Evolutionary conservation across 2,329 filamentous ascomycete genomes (phyloP).

Genomic region (Trichoderma guizhouense): DNA sequence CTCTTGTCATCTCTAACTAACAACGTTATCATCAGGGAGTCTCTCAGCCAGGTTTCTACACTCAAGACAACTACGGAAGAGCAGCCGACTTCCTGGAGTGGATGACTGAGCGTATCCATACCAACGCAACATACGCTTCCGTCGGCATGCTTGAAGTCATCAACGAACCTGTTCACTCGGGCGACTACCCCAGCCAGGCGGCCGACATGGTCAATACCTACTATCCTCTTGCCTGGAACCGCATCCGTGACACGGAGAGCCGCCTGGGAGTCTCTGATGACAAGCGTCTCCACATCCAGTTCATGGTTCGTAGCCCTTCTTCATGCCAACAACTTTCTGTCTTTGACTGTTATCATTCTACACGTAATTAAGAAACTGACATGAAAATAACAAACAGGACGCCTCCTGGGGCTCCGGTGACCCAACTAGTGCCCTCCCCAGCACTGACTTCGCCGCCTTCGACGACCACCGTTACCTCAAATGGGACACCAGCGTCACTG

Average conservation of each 20-base stretch:
- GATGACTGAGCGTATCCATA: neutral
- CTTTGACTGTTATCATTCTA: too few relatives aligned
- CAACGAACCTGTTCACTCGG: slow-evolving; percentile 42
- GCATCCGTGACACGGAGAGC: slow-evolving; percentile 48
- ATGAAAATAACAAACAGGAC: slow-evolving; percentile 26
- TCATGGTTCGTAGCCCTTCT: slow-evolving; percentile 23
- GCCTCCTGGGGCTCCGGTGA: slow-evolving; percentile 54
- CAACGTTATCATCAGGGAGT: neutral
- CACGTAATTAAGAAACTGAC: neutral
- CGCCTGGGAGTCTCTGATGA: slow-evolving; percentile 39
- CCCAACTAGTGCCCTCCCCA: slow-evolving; percentile 41
- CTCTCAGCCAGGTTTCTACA: neutral
- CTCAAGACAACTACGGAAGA: neutral
- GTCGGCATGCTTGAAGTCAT: neutral
- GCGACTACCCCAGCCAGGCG: slow-evolving; percentile 26
- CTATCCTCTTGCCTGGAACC: slow-evolving; percentile 26
- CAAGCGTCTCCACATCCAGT: slow-evolving; percentile 48
- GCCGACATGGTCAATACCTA: slow-evolving; percentile 28
- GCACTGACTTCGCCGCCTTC: slow-evolving; percentile 46
- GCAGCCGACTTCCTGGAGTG: neutral
- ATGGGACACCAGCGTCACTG: slow-evolving; percentile 44
- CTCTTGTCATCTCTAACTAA: neutral
- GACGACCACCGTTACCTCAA: slow-evolving; percentile 60
- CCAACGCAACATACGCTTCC: neutral
- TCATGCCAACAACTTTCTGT: neutral